Conservation (phyloP, 2,329 filamentous ascomycete genomes). For the Diaporthe vexans region DNA sequence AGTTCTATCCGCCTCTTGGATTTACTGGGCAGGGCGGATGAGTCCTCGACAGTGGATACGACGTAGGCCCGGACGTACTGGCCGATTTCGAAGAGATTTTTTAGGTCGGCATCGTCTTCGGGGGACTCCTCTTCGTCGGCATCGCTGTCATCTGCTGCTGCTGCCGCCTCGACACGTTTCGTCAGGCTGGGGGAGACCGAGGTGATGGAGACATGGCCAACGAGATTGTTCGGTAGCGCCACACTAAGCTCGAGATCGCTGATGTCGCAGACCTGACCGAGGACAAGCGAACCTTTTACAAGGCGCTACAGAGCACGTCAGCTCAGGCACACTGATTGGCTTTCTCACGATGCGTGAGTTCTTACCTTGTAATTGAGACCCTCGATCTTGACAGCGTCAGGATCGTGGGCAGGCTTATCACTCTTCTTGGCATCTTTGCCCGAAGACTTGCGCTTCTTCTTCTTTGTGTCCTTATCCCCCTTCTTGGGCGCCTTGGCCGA, state of each 20-base stretch:
- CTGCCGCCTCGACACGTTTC: slow-evolving; percentile 79
- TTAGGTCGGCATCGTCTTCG: slow-evolving; percentile 77
- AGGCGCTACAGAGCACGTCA: slow-evolving; percentile 71
- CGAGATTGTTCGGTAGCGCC: slow-evolving; percentile 91
- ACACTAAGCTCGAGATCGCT: slow-evolving; percentile 84
- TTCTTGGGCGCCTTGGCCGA: slow-evolving; percentile 66
- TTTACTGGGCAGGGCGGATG: slow-evolving; percentile 66
- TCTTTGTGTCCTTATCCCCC: slow-evolving; percentile 61
- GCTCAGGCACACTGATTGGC: slow-evolving; percentile 22
- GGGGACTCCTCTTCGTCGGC: slow-evolving; percentile 64
- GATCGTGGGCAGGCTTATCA: slow-evolving; percentile 57
- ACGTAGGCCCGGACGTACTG: slow-evolving; percentile 92
- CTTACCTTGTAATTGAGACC: slow-evolving; percentile 89
- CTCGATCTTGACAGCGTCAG: slow-evolving; percentile 80
- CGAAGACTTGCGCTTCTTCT: slow-evolving; percentile 68
- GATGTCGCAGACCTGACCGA: slow-evolving; percentile 88
- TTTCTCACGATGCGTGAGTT: slow-evolving; percentile 40
- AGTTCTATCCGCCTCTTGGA: slow-evolving; percentile 88
- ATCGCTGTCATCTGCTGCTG: slow-evolving; percentile 69
- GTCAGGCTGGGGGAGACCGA: slow-evolving; percentile 88
- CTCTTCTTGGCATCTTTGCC: slow-evolving; percentile 64
- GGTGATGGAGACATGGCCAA: slow-evolving; percentile 91
- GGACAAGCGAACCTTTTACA: slow-evolving; percentile 85
- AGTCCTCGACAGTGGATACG: slow-evolving; percentile 80
- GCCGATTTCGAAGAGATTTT: slow-evolving; percentile 82